These are phyloP conservation scores for Mychonastes homosphaera DNA, from an alignment of 139 green algal genomes.

Conservation along the genomic window DNA sequence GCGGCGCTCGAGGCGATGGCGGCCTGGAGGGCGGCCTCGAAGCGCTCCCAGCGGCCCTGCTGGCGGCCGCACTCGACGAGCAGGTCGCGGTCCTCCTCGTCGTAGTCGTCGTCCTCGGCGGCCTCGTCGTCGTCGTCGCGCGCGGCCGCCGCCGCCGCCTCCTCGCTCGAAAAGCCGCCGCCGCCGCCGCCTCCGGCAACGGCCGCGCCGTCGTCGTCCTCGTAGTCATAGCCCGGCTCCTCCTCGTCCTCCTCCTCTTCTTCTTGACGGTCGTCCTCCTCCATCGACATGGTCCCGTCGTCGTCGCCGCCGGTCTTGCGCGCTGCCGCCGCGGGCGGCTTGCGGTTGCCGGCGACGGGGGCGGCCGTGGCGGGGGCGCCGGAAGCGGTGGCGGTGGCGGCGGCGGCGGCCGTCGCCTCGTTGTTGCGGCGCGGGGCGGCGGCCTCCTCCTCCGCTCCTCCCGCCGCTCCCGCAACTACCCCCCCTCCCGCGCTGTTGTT, in stretches of 20 bases:
- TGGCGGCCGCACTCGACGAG: conserved; percentile 22
- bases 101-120: conserved; percentile 6
- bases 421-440: background rate
- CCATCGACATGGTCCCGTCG: background rate
- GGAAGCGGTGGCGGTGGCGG: background rate
- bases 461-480: background rate
- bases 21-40: conserved; percentile 16
- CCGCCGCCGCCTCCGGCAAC: too few relatives aligned
- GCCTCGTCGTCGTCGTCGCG: background rate
- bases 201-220: too few relatives aligned
- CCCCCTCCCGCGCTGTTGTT: background rate
- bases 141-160: too few relatives aligned
- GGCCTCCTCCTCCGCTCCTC: background rate
- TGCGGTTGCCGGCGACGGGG: too few relatives aligned
- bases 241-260: too few relatives aligned
- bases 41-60: conserved; percentile 18
- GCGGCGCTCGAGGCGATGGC: background rate
- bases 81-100: conserved; percentile 26
- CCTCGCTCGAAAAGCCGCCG: too few relatives aligned
- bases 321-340: background rate
- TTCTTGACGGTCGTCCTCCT: too few relatives aligned
- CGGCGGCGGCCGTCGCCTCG: conserved; percentile 5
- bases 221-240: too few relatives aligned
- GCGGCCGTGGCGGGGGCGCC: too few relatives aligned
- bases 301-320: background rate